Evolutionary conservation across 345 rosid species (phyloP).

Genomic region (Salix koriyanagi): DNA sequence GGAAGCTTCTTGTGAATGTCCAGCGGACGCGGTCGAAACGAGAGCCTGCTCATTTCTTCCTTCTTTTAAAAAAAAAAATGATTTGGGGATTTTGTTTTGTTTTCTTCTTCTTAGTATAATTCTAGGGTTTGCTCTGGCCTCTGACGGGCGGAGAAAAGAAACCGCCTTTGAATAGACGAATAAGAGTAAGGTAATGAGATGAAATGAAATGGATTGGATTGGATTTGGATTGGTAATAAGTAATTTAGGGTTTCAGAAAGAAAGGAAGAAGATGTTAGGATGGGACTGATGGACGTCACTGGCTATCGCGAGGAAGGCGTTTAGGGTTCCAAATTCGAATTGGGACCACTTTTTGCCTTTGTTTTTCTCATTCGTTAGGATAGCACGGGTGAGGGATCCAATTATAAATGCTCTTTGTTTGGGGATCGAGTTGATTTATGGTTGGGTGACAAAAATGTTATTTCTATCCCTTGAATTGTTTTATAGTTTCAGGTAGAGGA

Average conservation of each 20-base stretch:
- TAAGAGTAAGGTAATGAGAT: neutral
- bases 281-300: neutral
- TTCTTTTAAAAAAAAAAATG: neutral
- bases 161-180: neutral
- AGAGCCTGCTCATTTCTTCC: slow-evolving; percentile 78
- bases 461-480: neutral
- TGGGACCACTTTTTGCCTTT: neutral
- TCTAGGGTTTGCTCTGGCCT: neutral
- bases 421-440: neutral
- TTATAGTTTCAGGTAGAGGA: neutral
- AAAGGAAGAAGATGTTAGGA: neutral
- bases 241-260: neutral
- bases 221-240: neutral
- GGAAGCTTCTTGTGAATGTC: slow-evolving; percentile 98
- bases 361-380: neutral
- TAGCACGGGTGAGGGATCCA: neutral
- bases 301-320: neutral
- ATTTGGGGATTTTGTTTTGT: neutral
- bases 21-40: slow-evolving; percentile 90
- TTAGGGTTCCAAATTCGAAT: neutral
- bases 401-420: neutral
- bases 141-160: neutral
- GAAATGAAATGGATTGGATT: neutral
- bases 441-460: neutral
- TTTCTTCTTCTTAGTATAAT: neutral